A percentile compares a stretch with the other conserved stretches of the same genome.
These are phyloP conservation scores for Andalucia godoyi DNA, from an alignment of 78 protist genomes.

Conservation along the genomic window DNA sequence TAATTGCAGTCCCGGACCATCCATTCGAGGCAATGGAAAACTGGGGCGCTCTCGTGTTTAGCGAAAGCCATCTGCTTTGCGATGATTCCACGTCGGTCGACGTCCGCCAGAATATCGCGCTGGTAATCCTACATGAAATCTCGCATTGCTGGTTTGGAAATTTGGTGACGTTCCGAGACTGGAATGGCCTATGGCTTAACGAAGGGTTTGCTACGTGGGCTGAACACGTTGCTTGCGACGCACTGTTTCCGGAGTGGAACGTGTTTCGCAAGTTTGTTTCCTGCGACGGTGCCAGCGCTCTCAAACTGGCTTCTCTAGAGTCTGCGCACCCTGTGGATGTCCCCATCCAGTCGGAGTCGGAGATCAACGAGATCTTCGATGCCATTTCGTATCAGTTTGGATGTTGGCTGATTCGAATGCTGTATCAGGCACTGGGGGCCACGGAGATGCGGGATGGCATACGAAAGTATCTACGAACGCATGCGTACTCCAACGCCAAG, in stretches of 20 bases:
- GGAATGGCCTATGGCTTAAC: conserved; percentile 86
- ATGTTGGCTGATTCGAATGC: conserved; percentile 61
- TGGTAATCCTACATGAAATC: conserved; percentile 42
- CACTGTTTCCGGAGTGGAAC: conserved; percentile 74
- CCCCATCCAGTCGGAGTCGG: conserved; percentile 30
- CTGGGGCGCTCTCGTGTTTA: conserved; percentile 74
- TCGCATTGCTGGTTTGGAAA: conserved; percentile 87
- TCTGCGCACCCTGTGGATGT: conserved; percentile 82
- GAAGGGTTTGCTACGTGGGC: conserved; percentile 78
- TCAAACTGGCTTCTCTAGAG: conserved; percentile 50
- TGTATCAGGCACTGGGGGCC: conserved; percentile 46
- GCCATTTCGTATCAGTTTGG: conserved; percentile 62
- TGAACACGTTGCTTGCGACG: conserved; percentile 37
- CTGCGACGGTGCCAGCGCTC: conserved; percentile 28
- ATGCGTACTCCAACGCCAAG: conserved; percentile 22
- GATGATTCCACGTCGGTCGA: conserved; percentile 15
- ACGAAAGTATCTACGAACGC: conserved; percentile 28
- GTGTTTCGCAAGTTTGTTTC: conserved; percentile 39
- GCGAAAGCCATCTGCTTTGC: conserved; percentile 42
- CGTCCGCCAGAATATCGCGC: conserved; percentile 40
- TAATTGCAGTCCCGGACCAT: conserved; percentile 59
- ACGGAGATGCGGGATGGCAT: conserved; percentile 69
- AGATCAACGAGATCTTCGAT: conserved; percentile 82
- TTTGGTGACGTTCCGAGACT: conserved; percentile 93
- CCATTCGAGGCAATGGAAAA: conserved; percentile 66